Conservation (phyloP, 2,329 filamentous ascomycete species). For the Sclerotinia borealis region DNA sequence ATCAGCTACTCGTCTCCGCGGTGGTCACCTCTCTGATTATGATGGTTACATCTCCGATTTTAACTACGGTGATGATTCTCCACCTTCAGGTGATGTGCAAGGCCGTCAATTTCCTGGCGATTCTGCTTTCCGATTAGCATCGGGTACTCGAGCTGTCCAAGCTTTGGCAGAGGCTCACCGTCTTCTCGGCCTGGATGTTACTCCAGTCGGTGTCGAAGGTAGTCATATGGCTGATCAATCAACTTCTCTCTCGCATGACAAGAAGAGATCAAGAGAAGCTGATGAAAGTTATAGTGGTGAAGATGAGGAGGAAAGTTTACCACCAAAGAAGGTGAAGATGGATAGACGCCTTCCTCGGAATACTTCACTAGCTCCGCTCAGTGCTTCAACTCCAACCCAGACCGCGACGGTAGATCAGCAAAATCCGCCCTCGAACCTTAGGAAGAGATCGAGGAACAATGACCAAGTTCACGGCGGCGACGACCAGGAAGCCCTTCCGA, state of each 20-base stretch:
- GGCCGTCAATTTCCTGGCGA: neutral
- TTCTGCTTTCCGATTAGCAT: neutral
- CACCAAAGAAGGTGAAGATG: neutral
- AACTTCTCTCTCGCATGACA: too few relatives aligned
- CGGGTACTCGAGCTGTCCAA: too few relatives aligned
- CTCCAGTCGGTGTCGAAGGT: neutral
- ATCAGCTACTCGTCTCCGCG: neutral
- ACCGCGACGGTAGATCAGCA: neutral
- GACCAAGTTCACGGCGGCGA: too few relatives aligned
- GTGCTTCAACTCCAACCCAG: neutral
- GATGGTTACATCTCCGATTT: neutral
- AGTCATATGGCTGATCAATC: accelerated
- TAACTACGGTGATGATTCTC: neutral
- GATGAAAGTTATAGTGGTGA: neutral
- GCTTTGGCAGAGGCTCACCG: neutral
- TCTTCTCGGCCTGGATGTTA: too few relatives aligned
- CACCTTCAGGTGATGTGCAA: neutral
- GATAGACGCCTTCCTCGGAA: neutral
- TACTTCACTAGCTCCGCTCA: neutral
- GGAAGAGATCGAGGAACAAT: neutral
- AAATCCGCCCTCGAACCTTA: neutral
- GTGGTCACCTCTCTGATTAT: neutral
- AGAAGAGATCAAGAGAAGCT: neutral
- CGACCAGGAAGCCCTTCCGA: accelerated
- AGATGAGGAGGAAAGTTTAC: neutral